phyloP scores from a whole-genome alignment of 495 filamentous ascomycete species.

The Acidomyces sp. region DNA sequence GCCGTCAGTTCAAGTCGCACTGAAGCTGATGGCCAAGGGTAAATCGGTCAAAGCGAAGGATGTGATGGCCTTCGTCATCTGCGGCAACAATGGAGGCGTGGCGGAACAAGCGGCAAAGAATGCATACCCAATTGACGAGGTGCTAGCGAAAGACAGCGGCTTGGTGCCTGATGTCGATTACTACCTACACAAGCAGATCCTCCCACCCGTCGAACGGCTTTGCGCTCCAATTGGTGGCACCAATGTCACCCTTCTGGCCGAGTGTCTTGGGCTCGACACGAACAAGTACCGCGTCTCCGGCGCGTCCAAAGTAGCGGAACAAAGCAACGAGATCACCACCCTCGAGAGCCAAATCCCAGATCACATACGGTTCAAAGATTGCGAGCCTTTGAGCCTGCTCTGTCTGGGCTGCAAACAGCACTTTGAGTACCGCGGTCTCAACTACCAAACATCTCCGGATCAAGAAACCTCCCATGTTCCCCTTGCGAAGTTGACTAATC shows the following conservation, averaged over 20 bases:
- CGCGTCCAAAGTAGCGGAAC: slow-evolving; percentile 24
- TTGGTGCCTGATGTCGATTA: slow-evolving; percentile 84
- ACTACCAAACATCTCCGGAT: slow-evolving; percentile 20
- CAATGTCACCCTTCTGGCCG: slow-evolving; percentile 72
- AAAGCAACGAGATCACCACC: slow-evolving; percentile 53
- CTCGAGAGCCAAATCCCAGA: slow-evolving; percentile 92
- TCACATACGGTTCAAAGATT: slow-evolving; percentile 66
- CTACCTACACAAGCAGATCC: slow-evolving; percentile 96
- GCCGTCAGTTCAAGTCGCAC: slow-evolving; percentile 94
- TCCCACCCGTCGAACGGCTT: slow-evolving; percentile 94
- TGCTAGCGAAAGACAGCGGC: slow-evolving; percentile 57
- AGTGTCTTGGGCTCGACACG: slow-evolving; percentile 83
- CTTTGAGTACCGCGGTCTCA: slow-evolving; percentile 65
- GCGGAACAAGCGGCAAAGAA: slow-evolving; percentile 70
- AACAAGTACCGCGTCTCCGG: slow-evolving; percentile 64
- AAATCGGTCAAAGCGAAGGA: slow-evolving; percentile 82
- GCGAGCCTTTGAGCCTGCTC: slow-evolving; percentile 57
- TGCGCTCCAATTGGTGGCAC: slow-evolving; percentile 92
- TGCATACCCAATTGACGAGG: slow-evolving; percentile 74
- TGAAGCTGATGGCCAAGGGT: slow-evolving; percentile 74
- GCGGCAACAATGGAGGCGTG: slow-evolving; percentile 58
- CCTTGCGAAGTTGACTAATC: slow-evolving; percentile 33
- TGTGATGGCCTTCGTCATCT: slow-evolving; percentile 91
- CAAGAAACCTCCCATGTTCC: slow-evolving; percentile 5
- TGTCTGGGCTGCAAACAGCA: slow-evolving; percentile 66